Evolutionary conservation across 169 alveolate species (phyloP), one percentile per base, ranked within the genome.

Genomic region (Besnoitia besnoiti): DNA sequence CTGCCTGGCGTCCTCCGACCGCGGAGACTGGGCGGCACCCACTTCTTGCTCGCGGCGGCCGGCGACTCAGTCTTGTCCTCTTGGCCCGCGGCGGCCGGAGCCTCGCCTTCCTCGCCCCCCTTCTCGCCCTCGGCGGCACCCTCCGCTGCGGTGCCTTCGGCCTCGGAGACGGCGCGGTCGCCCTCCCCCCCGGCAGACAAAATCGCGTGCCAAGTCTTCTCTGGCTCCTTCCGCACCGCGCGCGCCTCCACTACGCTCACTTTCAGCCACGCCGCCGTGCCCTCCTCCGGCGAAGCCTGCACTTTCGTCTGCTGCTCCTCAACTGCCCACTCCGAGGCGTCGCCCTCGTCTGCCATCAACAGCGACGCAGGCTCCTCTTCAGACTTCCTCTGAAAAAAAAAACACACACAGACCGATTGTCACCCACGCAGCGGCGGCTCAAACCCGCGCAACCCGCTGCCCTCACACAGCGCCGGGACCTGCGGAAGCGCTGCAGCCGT

Each of bases 21-120:
- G 2, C 87, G 55, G 14, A 77, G 55, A 77, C 87, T 77, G 37
- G 87, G 87, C 10, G 87, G 87, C 19, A 77, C 87, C 87, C 87
- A 77, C 55, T 77, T 77, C 87, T 77, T 39, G 21, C 37, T 12
- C 24, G 80, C 80, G 19, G 87, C 59, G 1, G 55, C 87, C 5
- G 50, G 87, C 59, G 87, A 3, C 49, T 27, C 61, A 27, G 59
- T 24, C 44, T 30, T 35, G 24, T 67, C 80, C n/a, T n/a, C n/a
- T n/a, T n/a, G n/a, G 40, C 46, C 80, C 37, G 59, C 55, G n/a
- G 47, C 7, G 21, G 37, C 55, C 21, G 37, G 37, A 3, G 27
- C 87, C 61, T 44, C 37, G 39, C 37, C 61, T 2, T 37, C 55
- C 3, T 77, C 55, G 46, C 30, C 67, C 30, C 33, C n/a, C 1